Base-by-base conservation (phyloP, 805 yeast species). In the Metschnikowia hibisci region DNA sequence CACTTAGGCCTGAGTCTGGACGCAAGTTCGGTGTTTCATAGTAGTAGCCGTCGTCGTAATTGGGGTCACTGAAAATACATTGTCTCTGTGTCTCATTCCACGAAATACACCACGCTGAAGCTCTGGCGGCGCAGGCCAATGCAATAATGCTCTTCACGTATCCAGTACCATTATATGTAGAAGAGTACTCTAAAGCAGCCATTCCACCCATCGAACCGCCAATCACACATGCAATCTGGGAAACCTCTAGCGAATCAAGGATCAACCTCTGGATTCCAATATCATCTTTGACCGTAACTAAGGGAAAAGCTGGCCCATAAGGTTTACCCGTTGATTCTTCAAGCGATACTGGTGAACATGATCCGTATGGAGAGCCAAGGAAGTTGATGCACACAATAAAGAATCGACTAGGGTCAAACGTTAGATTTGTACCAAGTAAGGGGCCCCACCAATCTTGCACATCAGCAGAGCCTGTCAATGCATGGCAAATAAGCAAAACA, bases 131-230 rank as follows among this genome's bases (percentile, higher is more conserved):
- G 0, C 98, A 91, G 1, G 99, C 99, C 42, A 91, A 66, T 0
- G 96, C 91, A 11, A 91, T 82, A 16, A 86, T 71, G 32, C 77
- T 70, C 46, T 76, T 75, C 27, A 93, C 95, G 58, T 78, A 93
- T 2, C 73, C 76, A 1, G 70, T 61, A 3, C 84, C 84, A 43
- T 79, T 82, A 60, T 77, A 87, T 2, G 66, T 65, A 1, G 71
- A 58, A 3, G 89, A 79, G 77, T 87, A 93, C 62, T 93, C 99
- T 54, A 93, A 68, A 0, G 90, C 88, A 34, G 89, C 68, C 98
- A 93, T 93, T 14, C 99, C 99, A 32, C 99, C 99, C 99, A 93
- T 93, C 20, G 98, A 90, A 0, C 99, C 99, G 31, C 99, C 99
- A 44, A 93, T 78, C 13, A 85, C 95, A 40, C 83, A 77, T 1